A percentile compares a stretch with the other conserved stretches of the same genome.
phyloP scores from a whole-genome alignment of 768 basidiomycete species.

The Auriscalpium orientale region DNA sequence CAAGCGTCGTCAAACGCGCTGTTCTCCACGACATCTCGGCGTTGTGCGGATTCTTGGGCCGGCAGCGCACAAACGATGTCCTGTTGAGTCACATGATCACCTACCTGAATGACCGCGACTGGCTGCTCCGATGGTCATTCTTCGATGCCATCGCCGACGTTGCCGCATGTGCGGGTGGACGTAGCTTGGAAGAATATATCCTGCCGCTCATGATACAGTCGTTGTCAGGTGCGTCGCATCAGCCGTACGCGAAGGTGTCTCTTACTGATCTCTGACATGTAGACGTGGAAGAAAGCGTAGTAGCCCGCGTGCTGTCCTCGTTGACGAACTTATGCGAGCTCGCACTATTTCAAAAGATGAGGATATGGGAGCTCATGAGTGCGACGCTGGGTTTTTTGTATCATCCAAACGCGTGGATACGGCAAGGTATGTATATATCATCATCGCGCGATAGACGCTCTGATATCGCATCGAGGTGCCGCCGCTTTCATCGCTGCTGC shows the following conservation, averaged over 20 bases:
- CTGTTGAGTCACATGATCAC: constrained; percentile 84
- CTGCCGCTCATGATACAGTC: constrained; percentile 96
- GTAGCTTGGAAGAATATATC: constrained; percentile 93
- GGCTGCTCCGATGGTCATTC: constrained; percentile 85
- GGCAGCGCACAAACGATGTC: constrained; percentile 92
- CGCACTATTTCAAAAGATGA: constrained; percentile 86
- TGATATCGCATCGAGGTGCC: constrained; percentile 45
- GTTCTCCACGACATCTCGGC: constrained; percentile 81
- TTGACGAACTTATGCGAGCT: constrained; percentile 86
- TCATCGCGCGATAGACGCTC: background rate
- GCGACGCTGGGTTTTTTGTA: constrained; percentile 83
- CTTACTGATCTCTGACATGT: constrained; percentile 7
- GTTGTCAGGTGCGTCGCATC: constrained; percentile 57
- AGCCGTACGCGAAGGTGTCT: background rate
- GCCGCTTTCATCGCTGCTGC: constrained; percentile 85
- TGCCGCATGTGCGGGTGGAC: constrained; percentile 85
- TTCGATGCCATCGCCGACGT: constrained; percentile 96
- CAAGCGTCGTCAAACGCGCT: constrained; percentile 85
- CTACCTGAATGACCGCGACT: constrained; percentile 84
- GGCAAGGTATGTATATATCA: constrained; percentile 55
- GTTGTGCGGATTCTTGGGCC: constrained; percentile 88
- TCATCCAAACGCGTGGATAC: constrained; percentile 94
- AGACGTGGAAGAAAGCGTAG: constrained; percentile 96
- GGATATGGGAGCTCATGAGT: constrained; percentile 96
- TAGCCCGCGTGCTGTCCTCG: constrained; percentile 82